Evolutionary conservation across 768 basidiomycete genomes (phyloP).

Genomic region (Vishniacozyma victoriae): DNA sequence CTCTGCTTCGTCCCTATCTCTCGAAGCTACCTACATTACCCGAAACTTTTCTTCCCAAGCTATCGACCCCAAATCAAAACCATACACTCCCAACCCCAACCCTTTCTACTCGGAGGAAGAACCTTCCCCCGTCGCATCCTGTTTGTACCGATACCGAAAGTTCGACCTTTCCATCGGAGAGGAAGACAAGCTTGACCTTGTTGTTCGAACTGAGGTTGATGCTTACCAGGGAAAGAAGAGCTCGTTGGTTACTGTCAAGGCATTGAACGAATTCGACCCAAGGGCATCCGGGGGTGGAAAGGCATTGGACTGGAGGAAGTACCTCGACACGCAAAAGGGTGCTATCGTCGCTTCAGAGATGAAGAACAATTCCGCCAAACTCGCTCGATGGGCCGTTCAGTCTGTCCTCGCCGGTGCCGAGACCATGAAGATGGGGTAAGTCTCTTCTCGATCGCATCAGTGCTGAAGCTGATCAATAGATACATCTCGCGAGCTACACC

Average conservation of each 20-base stretch:
- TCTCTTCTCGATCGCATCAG: conserved; percentile 23
- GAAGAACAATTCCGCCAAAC: conserved; percentile 99
- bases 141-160: conserved; percentile 90
- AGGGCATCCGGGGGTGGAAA: conserved; percentile 72
- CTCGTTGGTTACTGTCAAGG: conserved; percentile 81
- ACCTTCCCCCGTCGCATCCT: conserved; percentile 88
- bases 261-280: conserved; percentile 94
- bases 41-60: conserved; percentile 97
- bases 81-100: conserved; percentile 79
- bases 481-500: conserved; percentile 83
- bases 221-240: conserved; percentile 63
- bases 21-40: conserved; percentile 98
- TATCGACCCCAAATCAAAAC: conserved; percentile 65
- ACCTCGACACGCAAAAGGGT: conserved; percentile 90
- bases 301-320: conserved; percentile 98
- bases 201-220: conserved; percentile 94
- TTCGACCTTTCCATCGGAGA: conserved; percentile 87
- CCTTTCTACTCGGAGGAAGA: conserved; percentile 86
- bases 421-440: conserved; percentile 91
- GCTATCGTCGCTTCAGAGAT: conserved; percentile 98
- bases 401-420: conserved; percentile 92
- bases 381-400: conserved; percentile 96
- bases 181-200: conserved; percentile 72
- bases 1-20: conserved; percentile 81
- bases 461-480: conserved; percentile 5